Evolutionary conservation across 768 basidiomycete genomes (phyloP), one percentile per base, ranked within the genome.

Genomic region (Tephrocybe sp.): DNA sequence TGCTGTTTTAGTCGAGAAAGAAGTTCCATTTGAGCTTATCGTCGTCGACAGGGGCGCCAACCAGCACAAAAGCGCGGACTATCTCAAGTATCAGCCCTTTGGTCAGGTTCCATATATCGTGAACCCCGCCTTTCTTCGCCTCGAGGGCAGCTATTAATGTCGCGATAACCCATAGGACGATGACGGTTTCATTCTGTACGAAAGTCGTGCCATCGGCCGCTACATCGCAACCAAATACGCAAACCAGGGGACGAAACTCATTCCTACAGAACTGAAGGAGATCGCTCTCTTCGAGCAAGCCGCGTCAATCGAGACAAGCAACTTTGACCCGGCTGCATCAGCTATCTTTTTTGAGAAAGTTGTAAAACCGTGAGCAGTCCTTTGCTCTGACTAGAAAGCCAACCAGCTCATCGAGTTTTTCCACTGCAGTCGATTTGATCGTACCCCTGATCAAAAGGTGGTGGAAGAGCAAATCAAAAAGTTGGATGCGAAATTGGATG

Each of bases 111-210:
- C 83, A 6, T 76, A 71, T 60, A 70, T 84, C 45, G 76, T 73
- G 44, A 39, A 68, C 37, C 26, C 36, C 19, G 11, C 11, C 15
- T 15, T 24, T 2, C 12, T 40, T 22, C 9, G 15, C n/a, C 9
- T n/a, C 21, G 36, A 18, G 21, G 8, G 3, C 21, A 4, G 16
- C 2, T 13, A 5, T 21, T 15, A 6, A 43, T 21, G 18, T 12
- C 3, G 16, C 18, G 35, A 15, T 49, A 13, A 32, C 15, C 22
- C 6, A 3, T 8, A 79, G 76, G 71, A 82, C 43, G 84, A 87
- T 21, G 83, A 82, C 32, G 85, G 83, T 3, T 79, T 87, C 61
- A 65, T 77, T 48, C 57, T 89, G n/a, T 86, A 76, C 65, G 84
- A 86, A 58, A 77, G 74, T 31, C 79, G 83, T 25, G 83, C 83